Evolutionary conservation across 371 early-diverging fungal species (phyloP).

Genomic region (Neoconidiobolus thromboides): DNA sequence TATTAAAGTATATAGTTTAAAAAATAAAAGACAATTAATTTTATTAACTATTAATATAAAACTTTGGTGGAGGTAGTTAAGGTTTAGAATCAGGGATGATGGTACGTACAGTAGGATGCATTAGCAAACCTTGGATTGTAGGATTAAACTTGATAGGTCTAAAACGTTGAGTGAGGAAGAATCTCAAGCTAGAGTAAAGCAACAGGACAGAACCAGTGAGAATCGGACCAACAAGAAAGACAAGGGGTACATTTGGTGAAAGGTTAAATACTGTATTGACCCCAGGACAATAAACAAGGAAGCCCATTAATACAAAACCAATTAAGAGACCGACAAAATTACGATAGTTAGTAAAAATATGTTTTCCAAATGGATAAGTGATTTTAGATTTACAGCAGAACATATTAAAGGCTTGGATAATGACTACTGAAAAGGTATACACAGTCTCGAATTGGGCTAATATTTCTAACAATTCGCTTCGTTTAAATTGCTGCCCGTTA

Average conservation of each 20-base stretch:
- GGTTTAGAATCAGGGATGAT: too few relatives aligned
- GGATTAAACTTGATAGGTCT: slow-evolving; percentile 40
- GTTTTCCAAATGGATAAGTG: slow-evolving; percentile 52
- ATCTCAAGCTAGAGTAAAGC: slow-evolving; percentile 47
- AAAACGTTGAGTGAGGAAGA: slow-evolving; percentile 26
- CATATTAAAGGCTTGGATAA: slow-evolving; percentile 78
- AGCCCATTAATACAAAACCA: slow-evolving; percentile 25
- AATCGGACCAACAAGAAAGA: slow-evolving; percentile 64
- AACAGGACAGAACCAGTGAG: slow-evolving; percentile 56
- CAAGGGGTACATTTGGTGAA: slow-evolving; percentile 30
- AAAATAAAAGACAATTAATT: too few relatives aligned
- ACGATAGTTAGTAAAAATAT: slow-evolving; percentile 56
- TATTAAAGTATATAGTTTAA: too few relatives aligned
- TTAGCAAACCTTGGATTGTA: slow-evolving; percentile 59
- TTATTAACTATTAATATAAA: too few relatives aligned
- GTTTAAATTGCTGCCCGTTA: slow-evolving; percentile 32
- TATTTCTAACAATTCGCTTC: too few relatives aligned
- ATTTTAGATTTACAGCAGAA: slow-evolving; percentile 74
- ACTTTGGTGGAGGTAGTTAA: too few relatives aligned
- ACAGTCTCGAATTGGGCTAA: slow-evolving; percentile 12
- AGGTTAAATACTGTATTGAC: slow-evolving; percentile 54
- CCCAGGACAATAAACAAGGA: slow-evolving; percentile 53
- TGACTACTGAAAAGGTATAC: slow-evolving; percentile 43
- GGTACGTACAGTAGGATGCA: slow-evolving; percentile 32
- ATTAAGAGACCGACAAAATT: slow-evolving; percentile 40